These are phyloP conservation scores for Chaetomium globosum DNA, from an alignment of 2,329 filamentous ascomycete genomes.

Conservation along the genomic window DNA sequence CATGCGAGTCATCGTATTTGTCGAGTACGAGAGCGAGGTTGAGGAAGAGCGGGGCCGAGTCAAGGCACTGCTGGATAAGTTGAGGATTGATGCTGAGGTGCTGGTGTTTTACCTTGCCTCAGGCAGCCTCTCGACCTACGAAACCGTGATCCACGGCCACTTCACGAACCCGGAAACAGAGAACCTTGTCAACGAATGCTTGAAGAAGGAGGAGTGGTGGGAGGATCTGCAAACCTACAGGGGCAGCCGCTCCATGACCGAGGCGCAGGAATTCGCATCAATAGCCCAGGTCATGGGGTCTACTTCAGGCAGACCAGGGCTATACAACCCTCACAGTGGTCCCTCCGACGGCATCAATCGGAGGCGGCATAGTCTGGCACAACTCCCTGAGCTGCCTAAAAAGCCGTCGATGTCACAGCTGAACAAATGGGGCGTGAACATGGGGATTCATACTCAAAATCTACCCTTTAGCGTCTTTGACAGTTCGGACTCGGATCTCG, in stretches of 20 bases:
- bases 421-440: conserved; percentile 62
- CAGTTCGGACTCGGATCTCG: conserved; percentile 34
- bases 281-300: conserved; percentile 50
- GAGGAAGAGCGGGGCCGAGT: conserved; percentile 75
- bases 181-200: conserved; percentile 63
- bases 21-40: conserved; percentile 84
- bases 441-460: conserved; percentile 76
- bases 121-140: conserved; percentile 71
- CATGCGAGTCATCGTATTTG: conserved; percentile 80
- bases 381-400: conserved; percentile 64
- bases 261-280: conserved; percentile 49
- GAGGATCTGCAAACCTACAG: conserved; percentile 66
- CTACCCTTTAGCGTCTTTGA: conserved; percentile 64
- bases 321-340: conserved; percentile 49
- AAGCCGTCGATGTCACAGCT: conserved; percentile 58
- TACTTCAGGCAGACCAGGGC: conserved; percentile 47
- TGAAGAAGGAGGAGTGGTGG: conserved; percentile 82
- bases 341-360: conserved; percentile 36
- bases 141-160: conserved; percentile 75
- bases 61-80: conserved; percentile 72
- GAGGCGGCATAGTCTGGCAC: conserved; percentile 56
- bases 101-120: conserved; percentile 80
- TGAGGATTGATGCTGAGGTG: conserved; percentile 78
- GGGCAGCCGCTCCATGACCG: conserved; percentile 44
- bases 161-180: conserved; percentile 58